Conservation (phyloP, 2,329 filamentous ascomycete species). For the Claviceps paspali region DNA sequence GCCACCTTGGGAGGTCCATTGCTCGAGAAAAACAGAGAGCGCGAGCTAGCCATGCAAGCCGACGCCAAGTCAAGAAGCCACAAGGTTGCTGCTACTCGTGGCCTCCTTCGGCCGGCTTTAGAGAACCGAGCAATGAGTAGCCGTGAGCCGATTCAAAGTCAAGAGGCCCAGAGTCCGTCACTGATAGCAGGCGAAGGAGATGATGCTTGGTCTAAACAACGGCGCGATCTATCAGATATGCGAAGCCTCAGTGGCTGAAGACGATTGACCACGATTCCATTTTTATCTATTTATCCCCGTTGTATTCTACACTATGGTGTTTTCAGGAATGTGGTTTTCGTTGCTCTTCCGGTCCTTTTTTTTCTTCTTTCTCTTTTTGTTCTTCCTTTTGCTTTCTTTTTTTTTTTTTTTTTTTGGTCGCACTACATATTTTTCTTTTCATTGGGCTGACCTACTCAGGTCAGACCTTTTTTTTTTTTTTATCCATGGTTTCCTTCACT, state of each 20-base stretch:
- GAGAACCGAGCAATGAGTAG: slow-evolving; percentile 56
- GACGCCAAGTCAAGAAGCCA: slow-evolving; percentile 30
- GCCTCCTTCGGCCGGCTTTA: slow-evolving; percentile 23
- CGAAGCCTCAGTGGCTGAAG: slow-evolving; percentile 21
- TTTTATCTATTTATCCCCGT: slow-evolving; percentile 5
- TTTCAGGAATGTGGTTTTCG: slow-evolving; percentile 4
- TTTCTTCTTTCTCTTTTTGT: not conserved
- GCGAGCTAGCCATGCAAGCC: slow-evolving; percentile 36
- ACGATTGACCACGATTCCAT: slow-evolving; percentile 1
- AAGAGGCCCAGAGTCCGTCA: slow-evolving; percentile 45
- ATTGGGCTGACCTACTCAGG: not conserved
- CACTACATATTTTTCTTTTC: not conserved
- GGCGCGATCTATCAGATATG: slow-evolving; percentile 26
- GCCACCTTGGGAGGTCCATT: slow-evolving; percentile 77
- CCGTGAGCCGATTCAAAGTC: slow-evolving; percentile 39
- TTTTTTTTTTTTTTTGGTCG: not conserved
- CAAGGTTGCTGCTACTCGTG: slow-evolving; percentile 19
- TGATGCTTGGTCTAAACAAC: slow-evolving; percentile 36
- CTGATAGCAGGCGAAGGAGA: slow-evolving; percentile 30
- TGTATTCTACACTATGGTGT: slow-evolving; percentile 11
- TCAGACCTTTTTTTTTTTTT: not conserved
- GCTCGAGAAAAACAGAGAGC: slow-evolving; percentile 58
- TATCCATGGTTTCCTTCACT: not conserved
- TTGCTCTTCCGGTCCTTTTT: not conserved
- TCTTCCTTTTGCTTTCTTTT: not conserved